phyloP scores from a whole-genome alignment of 1,284 basidiomycete species.

The Malassezia sp. region DNA sequence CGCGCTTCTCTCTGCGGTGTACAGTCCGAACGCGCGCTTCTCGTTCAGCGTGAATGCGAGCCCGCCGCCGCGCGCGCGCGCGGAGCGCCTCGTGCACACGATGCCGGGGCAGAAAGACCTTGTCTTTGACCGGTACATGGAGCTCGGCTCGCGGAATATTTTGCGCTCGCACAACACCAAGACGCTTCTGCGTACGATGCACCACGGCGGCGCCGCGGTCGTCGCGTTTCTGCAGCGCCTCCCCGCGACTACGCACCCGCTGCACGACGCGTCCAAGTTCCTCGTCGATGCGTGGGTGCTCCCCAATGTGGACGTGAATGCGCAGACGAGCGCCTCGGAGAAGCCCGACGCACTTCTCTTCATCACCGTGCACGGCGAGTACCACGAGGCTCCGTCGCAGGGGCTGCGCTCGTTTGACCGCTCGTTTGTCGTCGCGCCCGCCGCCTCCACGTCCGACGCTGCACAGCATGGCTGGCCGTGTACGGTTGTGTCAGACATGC shows the following conservation, averaged over 20 bases:
- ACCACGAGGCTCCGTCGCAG: conserved; percentile 57
- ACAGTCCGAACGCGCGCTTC: conserved; percentile 73
- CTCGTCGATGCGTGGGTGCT: conserved; percentile 69
- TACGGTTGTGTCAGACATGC: conserved; percentile 74
- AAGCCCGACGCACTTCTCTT: conserved; percentile 55
- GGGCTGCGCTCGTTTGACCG: conserved; percentile 87
- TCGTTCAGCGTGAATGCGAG: conserved; percentile 72
- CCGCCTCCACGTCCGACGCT: conserved; percentile 68
- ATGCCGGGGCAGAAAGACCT: conserved; percentile 71
- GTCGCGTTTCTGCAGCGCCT: conserved; percentile 57
- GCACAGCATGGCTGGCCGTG: conserved; percentile 76
- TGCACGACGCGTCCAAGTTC: conserved; percentile 58
- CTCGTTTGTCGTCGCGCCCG: conserved; percentile 73
- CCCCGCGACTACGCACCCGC: conserved; percentile 68
- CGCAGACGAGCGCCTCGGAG: conserved; percentile 32
- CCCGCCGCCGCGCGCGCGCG: conserved; percentile 59
- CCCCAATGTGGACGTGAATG: conserved; percentile 49
- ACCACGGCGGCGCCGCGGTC: conserved; percentile 61
- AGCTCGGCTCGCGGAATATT: conserved; percentile 38
- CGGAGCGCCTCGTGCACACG: conserved; percentile 38
- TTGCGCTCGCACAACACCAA: conserved; percentile 32
- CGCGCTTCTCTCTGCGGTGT: conserved; percentile 59
- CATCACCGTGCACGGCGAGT: conserved; percentile 79
- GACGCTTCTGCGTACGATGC: conserved; percentile 37
- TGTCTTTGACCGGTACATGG: conserved; percentile 60